Conservation (phyloP, 148 eudicot genomes). For the Camellia granthamiana region DNA sequence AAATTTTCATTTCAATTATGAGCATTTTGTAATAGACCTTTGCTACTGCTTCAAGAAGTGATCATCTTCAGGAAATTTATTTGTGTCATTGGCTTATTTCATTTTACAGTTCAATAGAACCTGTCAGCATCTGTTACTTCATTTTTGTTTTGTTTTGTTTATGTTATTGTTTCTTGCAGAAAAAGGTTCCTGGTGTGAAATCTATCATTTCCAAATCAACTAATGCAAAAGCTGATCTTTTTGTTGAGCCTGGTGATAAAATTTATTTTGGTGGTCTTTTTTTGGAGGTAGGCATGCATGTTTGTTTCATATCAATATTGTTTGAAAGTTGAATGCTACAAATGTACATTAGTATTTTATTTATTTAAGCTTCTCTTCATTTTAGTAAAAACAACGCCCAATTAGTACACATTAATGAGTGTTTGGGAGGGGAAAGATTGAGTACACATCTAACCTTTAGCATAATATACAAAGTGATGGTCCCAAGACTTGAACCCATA, state of each 20-base stretch:
- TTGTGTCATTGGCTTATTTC: conserved; percentile 9
- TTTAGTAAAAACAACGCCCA: not conserved
- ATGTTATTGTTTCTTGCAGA: conserved; percentile 40
- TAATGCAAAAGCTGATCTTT: conserved; percentile 76
- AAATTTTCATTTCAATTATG: not conserved
- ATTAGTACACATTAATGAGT: too few species aligned
- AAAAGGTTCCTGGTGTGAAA: conserved; percentile 64
- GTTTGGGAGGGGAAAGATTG: too few species aligned
- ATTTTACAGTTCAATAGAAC: not conserved
- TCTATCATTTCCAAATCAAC: conserved; percentile 93
- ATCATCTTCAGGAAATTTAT: conserved; percentile 3
- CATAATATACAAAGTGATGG: too few species aligned
- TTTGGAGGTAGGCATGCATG: conserved; percentile 60
- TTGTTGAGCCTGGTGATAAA: conserved; percentile 74
- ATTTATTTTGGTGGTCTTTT: conserved; percentile 68
- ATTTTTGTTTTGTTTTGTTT: conserved; percentile 14
- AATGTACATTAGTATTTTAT: conserved; percentile 1
- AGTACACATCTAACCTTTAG: too few species aligned
- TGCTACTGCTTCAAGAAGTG: not conserved
- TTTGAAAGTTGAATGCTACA: not conserved
- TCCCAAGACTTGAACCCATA: too few species aligned
- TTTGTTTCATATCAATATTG: not conserved
- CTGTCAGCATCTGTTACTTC: not conserved
- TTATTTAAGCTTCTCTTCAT: not conserved
- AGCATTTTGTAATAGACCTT: not conserved